Evolutionary conservation across 2,329 filamentous ascomycete genomes (phyloP), one percentile per base, ranked within the genome.

Genomic region (Amphichorda felina): DNA sequence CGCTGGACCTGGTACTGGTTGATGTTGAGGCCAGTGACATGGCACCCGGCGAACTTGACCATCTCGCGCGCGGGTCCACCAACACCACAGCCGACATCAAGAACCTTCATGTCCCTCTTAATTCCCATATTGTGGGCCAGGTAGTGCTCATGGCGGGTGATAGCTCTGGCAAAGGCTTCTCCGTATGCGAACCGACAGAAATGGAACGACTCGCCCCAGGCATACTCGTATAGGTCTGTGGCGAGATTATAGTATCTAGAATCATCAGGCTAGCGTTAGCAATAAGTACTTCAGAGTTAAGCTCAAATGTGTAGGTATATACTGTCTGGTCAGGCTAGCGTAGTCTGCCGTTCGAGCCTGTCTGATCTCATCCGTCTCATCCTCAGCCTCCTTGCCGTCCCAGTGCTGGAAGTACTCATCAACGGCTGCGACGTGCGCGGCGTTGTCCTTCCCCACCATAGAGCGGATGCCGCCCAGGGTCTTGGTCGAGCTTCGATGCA

Each of bases 1-100:
- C 88, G 82, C 56, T 91, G 72, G 44, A 95, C 93, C 65, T 95
- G 88, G 68, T 95, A 95, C 63, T 94, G 85, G 62, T 94, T 95
- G 76, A 94, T 94, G 75, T 94, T 95, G 58, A 95, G 62, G 17
- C 88, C 88, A 16, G 84, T 79, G 39, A 94, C 72, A 50, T 94
- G 85, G 50, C 75, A 80, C 40, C 82, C 86, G 5, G 84, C 79
- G 61, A 95, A 95, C 62, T 89, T 91, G 61, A 82, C 83, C 50
- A 95, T 94, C 65, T 94, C 86, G 42, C 87, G 75, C 8, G 87
- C 88, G n/a, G 88, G 88, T 24, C 88, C 88, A 48, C 88, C 88
- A 39, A 95, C 85, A 71, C 88, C 88, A 51, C 88, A 95, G 41
- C 88, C 88, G 41, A 95, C 88, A 50, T 95, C 88, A n/a, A 95